These are phyloP conservation scores for Pilaira anomala DNA, from an alignment of 192 early-diverging fungal genomes.

Conservation along the genomic window DNA sequence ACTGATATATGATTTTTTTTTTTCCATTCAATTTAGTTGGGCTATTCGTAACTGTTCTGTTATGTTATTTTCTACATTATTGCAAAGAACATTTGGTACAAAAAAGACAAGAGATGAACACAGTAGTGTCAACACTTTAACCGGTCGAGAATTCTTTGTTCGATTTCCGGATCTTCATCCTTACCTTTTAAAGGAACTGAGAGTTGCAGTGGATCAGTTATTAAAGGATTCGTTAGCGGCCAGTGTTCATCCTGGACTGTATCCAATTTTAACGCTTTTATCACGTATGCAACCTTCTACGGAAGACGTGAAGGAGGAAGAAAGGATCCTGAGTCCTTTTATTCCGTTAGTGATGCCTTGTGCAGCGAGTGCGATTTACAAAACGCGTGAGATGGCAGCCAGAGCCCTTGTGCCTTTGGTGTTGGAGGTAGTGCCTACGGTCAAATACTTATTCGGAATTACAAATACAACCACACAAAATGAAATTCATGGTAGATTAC, in stretches of 20 bases:
- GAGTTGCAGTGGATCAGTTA: conserved; percentile 63
- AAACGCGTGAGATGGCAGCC: conserved; percentile 85
- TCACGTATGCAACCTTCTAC: conserved; percentile 73
- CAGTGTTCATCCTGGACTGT: conserved; percentile 82
- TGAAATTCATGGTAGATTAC: conserved; percentile 68
- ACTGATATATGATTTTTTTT: no score
- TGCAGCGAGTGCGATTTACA: conserved; percentile 53
- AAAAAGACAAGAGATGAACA: conserved; percentile 75
- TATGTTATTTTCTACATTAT: conserved; percentile 85
- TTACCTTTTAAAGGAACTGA: conserved; percentile 73
- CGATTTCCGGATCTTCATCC: conserved; percentile 78
- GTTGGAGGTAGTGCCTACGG: conserved; percentile 49
- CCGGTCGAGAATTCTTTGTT: conserved; percentile 87
- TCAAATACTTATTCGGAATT: conserved; percentile 47
- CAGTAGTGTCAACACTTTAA: conserved; percentile 69
- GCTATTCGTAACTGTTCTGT: conserved; percentile 93
- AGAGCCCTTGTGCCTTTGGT: conserved; percentile 78
- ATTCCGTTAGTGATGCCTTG: conserved; percentile 52
- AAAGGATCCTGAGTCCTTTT: conserved; percentile 43
- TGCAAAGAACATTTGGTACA: conserved; percentile 81
- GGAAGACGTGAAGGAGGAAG: conserved; percentile 41
- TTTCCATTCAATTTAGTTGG: conserved; percentile 50
- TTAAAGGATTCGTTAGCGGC: conserved; percentile 34
- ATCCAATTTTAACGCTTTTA: conserved; percentile 85
- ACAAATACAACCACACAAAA: conserved; percentile 56